These are phyloP conservation scores for Globisporangium carolinianum DNA, from an alignment of 352 stramenopile species.

Conservation along the genomic window DNA sequence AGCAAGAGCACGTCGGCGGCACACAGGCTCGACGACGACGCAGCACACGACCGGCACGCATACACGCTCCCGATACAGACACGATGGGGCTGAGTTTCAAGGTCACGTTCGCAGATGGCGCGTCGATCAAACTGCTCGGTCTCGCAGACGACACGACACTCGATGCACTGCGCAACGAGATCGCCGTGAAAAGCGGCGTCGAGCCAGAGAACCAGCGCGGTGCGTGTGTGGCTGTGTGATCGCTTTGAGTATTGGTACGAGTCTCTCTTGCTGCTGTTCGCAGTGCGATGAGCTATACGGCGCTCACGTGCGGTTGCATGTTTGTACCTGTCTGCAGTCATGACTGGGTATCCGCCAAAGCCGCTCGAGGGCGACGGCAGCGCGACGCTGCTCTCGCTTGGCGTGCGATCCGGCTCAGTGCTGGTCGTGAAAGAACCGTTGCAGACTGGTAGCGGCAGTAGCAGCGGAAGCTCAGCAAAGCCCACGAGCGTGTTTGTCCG, in stretches of 20 bases:
- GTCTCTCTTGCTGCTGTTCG: too few species aligned
- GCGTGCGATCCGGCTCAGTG: slow-evolving; percentile 26
- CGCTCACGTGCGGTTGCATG: too few species aligned
- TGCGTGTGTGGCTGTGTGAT: too few species aligned
- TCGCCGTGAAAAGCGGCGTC: slow-evolving; percentile 7
- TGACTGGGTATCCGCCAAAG: too few species aligned
- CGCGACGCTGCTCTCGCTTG: slow-evolving; percentile 31
- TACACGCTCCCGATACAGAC: not conserved
- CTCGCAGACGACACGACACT: slow-evolving; percentile 56
- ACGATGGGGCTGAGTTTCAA: slow-evolving; percentile 40
- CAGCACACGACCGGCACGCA: not conserved
- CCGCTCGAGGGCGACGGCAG: slow-evolving; percentile 21
- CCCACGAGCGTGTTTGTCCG: slow-evolving; percentile 54
- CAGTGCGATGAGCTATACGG: too few species aligned
- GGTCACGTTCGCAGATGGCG: slow-evolving; percentile 65
- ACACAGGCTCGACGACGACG: not conserved
- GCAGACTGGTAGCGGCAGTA: slow-evolving; percentile 2
- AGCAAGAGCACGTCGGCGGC: not conserved
- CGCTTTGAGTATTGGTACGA: too few species aligned
- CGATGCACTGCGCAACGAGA: slow-evolving; percentile 36
- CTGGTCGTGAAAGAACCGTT: slow-evolving; percentile 64
- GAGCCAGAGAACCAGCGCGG: too few species aligned
- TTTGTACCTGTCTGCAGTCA: too few species aligned
- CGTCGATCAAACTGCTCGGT: slow-evolving; percentile 64
- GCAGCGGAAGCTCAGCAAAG: slow-evolving; percentile 7